These are phyloP conservation scores for Sextonia rubra DNA, from an alignment of 164 flowering plant genomes.

Conservation along the genomic window DNA sequence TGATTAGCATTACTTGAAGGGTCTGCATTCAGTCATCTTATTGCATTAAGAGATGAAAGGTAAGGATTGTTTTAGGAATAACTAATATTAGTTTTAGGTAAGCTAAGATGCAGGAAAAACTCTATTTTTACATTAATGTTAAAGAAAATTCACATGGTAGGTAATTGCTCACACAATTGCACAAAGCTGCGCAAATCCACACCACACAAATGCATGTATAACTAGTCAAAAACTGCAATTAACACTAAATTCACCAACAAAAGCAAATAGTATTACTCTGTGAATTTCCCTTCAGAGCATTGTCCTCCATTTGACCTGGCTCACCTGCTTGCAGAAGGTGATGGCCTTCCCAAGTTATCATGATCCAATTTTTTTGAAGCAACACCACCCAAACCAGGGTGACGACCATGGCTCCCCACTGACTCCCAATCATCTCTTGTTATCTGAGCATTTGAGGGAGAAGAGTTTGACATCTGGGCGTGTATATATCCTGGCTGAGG, in stretches of 20 bases:
- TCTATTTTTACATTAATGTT: too few species aligned
- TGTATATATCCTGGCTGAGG: slow-evolving; percentile 55
- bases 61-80: too few species aligned
- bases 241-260: neutral
- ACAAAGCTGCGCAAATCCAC: neutral
- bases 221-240: neutral
- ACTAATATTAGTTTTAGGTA: too few species aligned
- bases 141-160: too few species aligned
- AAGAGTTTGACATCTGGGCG: slow-evolving; percentile 34
- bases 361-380: slow-evolving; percentile 33
- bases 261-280: slow-evolving; percentile 16
- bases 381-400: slow-evolving; percentile 32
- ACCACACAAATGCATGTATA: neutral
- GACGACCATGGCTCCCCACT: slow-evolving; percentile 28
- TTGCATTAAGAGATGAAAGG: too few species aligned
- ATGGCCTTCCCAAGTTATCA: slow-evolving; percentile 54
- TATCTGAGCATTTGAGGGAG: slow-evolving; percentile 33
- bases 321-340: slow-evolving; percentile 79
- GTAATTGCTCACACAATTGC: neutral
- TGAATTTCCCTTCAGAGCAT: slow-evolving; percentile 1
- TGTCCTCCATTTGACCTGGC: slow-evolving; percentile 40
- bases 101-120: too few species aligned
- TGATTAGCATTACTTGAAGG: too few species aligned
- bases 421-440: slow-evolving; percentile 44
- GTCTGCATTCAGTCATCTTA: too few species aligned